Evolutionary conservation across 345 rosid species (phyloP).

Genomic region (Bruguiera gymnorhiza): DNA sequence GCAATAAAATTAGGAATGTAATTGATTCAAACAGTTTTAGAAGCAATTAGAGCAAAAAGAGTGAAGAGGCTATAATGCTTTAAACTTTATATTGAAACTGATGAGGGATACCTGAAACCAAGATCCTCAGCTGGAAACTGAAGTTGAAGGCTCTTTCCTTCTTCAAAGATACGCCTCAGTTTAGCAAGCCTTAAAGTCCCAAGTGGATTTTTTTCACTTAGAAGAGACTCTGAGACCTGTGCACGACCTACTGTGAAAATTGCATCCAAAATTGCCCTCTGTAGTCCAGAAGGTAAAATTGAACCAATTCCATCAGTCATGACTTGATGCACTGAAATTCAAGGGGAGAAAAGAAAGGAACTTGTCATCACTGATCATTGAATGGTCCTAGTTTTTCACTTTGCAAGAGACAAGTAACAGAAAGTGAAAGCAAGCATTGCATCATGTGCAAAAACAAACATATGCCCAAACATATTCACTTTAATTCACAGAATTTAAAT

Average conservation of each 20-base stretch:
- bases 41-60: not conserved
- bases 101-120: slow-evolving; percentile 69
- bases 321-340: slow-evolving; percentile 59
- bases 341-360: slow-evolving; percentile 11
- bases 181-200: slow-evolving; percentile 71
- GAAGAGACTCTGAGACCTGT: slow-evolving; percentile 69
- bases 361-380: not conserved
- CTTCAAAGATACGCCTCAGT: slow-evolving; percentile 66
- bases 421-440: not conserved
- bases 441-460: not conserved
- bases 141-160: slow-evolving; percentile 91
- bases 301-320: slow-evolving; percentile 51
- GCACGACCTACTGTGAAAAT: slow-evolving; percentile 80
- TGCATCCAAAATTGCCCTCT: slow-evolving; percentile 67
- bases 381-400: not conserved
- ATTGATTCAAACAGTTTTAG: not conserved
- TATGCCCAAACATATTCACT: not conserved
- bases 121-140: slow-evolving; percentile 99
- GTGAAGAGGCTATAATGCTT: not conserved
- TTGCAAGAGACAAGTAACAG: not conserved
- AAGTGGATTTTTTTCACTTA: slow-evolving; percentile 74
- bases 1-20: not conserved
- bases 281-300: slow-evolving; percentile 67
- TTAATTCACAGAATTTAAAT: not conserved
- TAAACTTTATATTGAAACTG: slow-evolving; percentile 2